These are phyloP conservation scores for Blastocystis sp. DNA, from an alignment of 352 stramenopile genomes.

Conservation along the genomic window DNA sequence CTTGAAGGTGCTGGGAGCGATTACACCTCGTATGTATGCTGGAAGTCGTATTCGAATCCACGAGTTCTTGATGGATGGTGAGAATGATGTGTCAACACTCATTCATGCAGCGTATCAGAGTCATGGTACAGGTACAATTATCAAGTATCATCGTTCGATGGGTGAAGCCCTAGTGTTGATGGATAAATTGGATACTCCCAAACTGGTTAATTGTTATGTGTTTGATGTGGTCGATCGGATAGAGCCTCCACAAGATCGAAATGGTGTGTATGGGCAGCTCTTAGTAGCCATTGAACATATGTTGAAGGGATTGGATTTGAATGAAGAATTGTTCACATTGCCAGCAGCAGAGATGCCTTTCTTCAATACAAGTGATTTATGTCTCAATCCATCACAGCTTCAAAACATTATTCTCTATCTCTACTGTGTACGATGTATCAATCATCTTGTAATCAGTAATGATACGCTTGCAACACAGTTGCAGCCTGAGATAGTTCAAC, in stretches of 20 bases:
- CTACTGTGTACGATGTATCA: constrained; percentile 29
- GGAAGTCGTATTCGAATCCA: constrained; percentile 59
- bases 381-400: neutral
- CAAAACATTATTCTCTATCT: constrained; percentile 55
- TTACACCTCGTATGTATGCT: constrained; percentile 45
- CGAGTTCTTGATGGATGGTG: constrained; percentile 56
- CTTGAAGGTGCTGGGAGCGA: constrained; percentile 42
- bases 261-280: neutral
- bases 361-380: constrained; percentile 38
- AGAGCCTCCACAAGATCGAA: neutral
- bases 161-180: constrained; percentile 41
- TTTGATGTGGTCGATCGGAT: constrained; percentile 54
- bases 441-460: constrained; percentile 46
- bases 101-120: constrained; percentile 51
- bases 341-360: constrained; percentile 39
- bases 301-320: neutral
- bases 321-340: constrained; percentile 12
- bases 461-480: neutral
- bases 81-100: constrained; percentile 47
- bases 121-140: constrained; percentile 44
- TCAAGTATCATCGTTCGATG: constrained; percentile 57
- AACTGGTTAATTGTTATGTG: constrained; percentile 30
- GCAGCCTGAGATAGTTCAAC: neutral
- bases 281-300: constrained; percentile 1
- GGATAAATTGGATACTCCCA: constrained; percentile 32